phyloP scores from a whole-genome alignment of 164 flowering plant genomes.

The Nymphaea thermarum region DNA sequence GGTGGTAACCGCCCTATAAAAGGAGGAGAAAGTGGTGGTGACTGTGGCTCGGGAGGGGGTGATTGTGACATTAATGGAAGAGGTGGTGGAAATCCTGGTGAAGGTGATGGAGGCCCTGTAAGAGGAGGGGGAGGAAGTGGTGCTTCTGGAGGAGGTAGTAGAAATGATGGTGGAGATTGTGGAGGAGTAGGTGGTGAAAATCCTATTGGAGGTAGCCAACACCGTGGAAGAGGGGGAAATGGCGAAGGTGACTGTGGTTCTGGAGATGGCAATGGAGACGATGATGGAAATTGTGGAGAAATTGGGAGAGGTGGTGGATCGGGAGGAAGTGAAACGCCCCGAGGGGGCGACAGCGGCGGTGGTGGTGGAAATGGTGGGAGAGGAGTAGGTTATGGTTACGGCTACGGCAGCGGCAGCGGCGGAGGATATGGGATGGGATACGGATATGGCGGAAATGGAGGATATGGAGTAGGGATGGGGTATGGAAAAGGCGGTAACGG shows the following conservation, averaged over 20 bases:
- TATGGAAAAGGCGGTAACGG: neutral
- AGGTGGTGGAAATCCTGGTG: neutral
- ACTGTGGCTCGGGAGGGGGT: neutral
- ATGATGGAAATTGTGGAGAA: neutral
- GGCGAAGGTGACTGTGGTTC: neutral
- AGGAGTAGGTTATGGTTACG: neutral
- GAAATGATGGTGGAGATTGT: neutral
- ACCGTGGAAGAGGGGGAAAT: neutral
- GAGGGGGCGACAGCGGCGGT: neutral
- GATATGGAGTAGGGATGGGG: neutral
- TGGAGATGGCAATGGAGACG: neutral
- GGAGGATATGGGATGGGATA: neutral
- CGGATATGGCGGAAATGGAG: neutral
- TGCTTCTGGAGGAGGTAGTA: neutral
- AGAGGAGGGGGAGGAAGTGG: conserved; percentile 3
- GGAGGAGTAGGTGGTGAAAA: too few species aligned
- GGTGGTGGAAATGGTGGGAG: neutral
- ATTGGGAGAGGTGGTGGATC: neutral
- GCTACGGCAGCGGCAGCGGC: neutral
- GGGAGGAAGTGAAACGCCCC: neutral
- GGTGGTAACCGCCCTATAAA: too few species aligned
- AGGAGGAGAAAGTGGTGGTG: conserved; percentile 1
- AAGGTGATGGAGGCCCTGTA: neutral
- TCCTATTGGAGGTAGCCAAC: neutral
- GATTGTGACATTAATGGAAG: neutral